Base-by-base conservation (phyloP, 495 filamentous ascomycete species). In the Hyaloscypha bicolor region DNA sequence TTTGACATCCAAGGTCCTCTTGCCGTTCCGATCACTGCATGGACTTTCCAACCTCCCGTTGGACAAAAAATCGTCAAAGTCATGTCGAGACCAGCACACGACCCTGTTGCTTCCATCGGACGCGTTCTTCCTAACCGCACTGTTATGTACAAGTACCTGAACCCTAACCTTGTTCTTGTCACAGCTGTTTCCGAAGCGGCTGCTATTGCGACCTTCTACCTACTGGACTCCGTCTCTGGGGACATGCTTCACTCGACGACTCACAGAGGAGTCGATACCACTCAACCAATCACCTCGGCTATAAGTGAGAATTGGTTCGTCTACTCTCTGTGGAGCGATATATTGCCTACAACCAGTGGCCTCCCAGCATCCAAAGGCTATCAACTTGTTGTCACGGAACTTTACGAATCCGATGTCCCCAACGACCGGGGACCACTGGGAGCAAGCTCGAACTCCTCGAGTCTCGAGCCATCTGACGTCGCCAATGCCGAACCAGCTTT, bases 111-210 rank as follows among this genome's bases (percentile, higher is more conserved):
- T 11, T 97, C 95, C 0, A 97, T 99, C 64, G 95, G 96, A 55
- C 90, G 92, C 66, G 95, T 97, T 22, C 86, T 98, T 37, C 93
- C 93, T 60, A 89, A 98, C 72, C 89, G 95, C 22, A 90, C 88
- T 1, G 95, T 99, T 51, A 83, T 96, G 66, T 99, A 98, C 86
- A 99, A 99, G 80, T 97, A 97, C 76, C 80, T 99, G 30, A 95
- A 93, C 78, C 89, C 91, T 1, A 97, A 98, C 77, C 81, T 94
- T 6, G 80, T 93, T 8, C 86, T 97, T 0, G 81, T 97, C 60
- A 91, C 92, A 1, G 85, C 93, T 9, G 80, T 88, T 21, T 79
- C 89, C 62, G 83, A 88, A 39, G 77, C 78, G 29, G 76, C 82
- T 2, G 81, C 77, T 6, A 81, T 78, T 0, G 88, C 90, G 9